These are phyloP conservation scores for Fragaria iinumae DNA, from an alignment of 306 rosid genomes.

Conservation along the genomic window DNA sequence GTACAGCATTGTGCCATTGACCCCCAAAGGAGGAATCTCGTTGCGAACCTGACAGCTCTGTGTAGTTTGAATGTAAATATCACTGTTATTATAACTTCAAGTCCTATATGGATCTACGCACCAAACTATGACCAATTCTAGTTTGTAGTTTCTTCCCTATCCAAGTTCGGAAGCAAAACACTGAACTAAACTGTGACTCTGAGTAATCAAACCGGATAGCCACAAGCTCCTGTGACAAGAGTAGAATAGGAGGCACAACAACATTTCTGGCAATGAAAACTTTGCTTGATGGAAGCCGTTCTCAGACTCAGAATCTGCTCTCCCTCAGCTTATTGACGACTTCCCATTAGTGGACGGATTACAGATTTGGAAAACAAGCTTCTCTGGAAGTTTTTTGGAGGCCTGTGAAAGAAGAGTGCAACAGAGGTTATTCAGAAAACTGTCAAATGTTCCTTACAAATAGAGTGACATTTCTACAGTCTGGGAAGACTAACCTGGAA, in stretches of 20 bases:
- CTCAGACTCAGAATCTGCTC: slow-evolving; percentile 17
- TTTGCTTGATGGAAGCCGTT: slow-evolving; percentile 9
- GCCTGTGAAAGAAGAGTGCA: slow-evolving; percentile 50
- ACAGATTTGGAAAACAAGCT: slow-evolving; percentile 65
- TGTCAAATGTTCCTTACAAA: background rate
- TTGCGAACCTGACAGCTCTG: background rate
- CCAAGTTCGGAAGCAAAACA: background rate
- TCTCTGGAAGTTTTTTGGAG: slow-evolving; percentile 76
- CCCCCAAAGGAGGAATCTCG: background rate
- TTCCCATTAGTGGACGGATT: slow-evolving; percentile 24
- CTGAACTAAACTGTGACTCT: background rate
- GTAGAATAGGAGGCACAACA: background rate
- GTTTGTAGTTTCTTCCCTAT: background rate
- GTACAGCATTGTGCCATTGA: background rate
- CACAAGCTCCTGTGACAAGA: background rate
- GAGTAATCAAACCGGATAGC: background rate
- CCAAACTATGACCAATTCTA: slow-evolving; percentile 1
- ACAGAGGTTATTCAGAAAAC: slow-evolving; percentile 18
- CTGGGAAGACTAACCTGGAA: slow-evolving; percentile 65
- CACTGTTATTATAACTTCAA: background rate
- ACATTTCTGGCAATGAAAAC: background rate
- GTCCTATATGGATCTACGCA: background rate
- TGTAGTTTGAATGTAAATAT: background rate
- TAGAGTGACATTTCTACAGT: background rate
- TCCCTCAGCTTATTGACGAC: slow-evolving; percentile 16